Conservation (phyloP, 176 grass and related monocot genomes). For the Leersia perrieri region DNA sequence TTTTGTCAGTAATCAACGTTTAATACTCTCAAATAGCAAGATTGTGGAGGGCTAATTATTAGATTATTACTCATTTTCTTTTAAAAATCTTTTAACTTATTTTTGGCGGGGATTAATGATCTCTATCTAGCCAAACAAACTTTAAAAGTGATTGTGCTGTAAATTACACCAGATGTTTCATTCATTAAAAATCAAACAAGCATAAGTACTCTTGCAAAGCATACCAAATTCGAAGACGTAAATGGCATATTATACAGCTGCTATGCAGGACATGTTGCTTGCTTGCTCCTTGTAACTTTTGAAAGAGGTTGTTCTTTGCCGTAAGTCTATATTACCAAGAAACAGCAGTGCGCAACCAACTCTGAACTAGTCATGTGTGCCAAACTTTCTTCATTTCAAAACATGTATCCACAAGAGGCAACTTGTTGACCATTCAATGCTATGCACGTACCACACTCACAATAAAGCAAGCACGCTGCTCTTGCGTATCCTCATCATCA, state of each 20-base stretch:
- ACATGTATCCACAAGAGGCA: background rate
- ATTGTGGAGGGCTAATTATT: no score
- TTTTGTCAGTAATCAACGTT: no score
- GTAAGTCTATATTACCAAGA: slow-evolving; percentile 1
- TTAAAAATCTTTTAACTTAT: no score
- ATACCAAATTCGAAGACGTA: background rate
- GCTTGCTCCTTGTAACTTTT: background rate
- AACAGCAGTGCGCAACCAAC: background rate
- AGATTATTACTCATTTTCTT: background rate
- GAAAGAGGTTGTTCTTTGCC: background rate
- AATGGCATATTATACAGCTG: background rate
- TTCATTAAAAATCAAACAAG: background rate
- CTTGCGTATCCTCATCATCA: background rate
- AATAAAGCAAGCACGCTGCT: background rate
- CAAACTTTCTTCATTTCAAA: background rate
- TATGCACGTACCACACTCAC: background rate
- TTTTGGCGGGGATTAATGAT: no score
- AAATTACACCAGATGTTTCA: background rate
- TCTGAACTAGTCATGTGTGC: no score
- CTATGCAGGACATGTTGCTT: background rate
- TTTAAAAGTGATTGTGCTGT: background rate
- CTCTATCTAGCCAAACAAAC: background rate
- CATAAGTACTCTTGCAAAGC: background rate
- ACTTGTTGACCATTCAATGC: background rate
- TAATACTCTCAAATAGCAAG: no score